Evolutionary conservation across 495 filamentous ascomycete species (phyloP).

Genomic region (Monascus purpureus): DNA sequence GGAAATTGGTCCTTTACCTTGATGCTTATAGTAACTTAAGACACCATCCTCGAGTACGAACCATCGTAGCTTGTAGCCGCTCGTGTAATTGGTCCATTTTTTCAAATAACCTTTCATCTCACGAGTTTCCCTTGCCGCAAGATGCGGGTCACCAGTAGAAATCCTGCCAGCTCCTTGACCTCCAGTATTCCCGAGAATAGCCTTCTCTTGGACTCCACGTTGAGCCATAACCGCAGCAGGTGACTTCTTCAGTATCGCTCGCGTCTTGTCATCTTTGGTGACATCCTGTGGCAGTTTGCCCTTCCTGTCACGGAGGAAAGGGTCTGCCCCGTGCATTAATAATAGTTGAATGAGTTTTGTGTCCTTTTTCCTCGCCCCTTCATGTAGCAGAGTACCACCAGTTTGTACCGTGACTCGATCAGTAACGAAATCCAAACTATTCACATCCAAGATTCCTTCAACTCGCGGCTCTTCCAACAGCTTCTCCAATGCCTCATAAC

Average conservation of each 20-base stretch:
- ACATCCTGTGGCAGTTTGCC: slow-evolving; percentile 94
- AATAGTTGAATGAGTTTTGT: slow-evolving; percentile 74
- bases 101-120: slow-evolving; percentile 98
- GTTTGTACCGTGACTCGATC: slow-evolving; percentile 59
- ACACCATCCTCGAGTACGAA: slow-evolving; percentile 97
- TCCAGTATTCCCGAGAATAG: slow-evolving; percentile 66
- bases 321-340: slow-evolving; percentile 91
- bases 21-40: slow-evolving; percentile 97
- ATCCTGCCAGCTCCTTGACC: slow-evolving; percentile 41
- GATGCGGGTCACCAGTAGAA: slow-evolving; percentile 41
- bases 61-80: slow-evolving; percentile 91
- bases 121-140: slow-evolving; percentile 70
- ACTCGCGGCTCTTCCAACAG: slow-evolving; percentile 73
- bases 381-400: slow-evolving; percentile 83
- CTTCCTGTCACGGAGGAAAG: slow-evolving; percentile 85
- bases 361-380: slow-evolving; percentile 80
- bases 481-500: slow-evolving; percentile 65
- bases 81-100: slow-evolving; percentile 98
- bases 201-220: slow-evolving; percentile 90
- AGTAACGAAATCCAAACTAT: slow-evolving; percentile 73
- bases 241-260: slow-evolving; percentile 78
- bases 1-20: too few species aligned
- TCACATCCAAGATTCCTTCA: slow-evolving; percentile 75
- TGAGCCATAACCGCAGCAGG: slow-evolving; percentile 91
- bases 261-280: slow-evolving; percentile 85